These are phyloP conservation scores for Xylaria intraflava DNA, from an alignment of 495 filamentous ascomycete species.

Conservation along the genomic window DNA sequence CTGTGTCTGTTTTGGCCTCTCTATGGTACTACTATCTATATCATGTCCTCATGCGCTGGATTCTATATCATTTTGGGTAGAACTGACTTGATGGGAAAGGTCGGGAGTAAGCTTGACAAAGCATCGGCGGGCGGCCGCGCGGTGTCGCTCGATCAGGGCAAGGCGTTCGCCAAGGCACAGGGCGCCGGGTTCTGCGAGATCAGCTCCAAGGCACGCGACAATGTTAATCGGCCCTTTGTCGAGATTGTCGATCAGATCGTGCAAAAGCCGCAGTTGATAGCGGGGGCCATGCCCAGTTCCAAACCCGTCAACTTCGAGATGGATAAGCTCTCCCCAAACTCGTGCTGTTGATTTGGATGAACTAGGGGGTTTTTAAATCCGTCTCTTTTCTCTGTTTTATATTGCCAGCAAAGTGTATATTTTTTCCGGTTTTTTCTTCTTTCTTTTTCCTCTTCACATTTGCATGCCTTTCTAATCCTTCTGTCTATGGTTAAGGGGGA, in stretches of 20 bases:
- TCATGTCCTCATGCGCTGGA: background rate
- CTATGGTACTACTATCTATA: background rate
- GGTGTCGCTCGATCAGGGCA: conserved; percentile 47
- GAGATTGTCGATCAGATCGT: conserved; percentile 50
- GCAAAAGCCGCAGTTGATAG: conserved; percentile 36
- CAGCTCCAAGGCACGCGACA: conserved; percentile 49
- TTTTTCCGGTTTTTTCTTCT: background rate
- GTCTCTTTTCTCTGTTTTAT: background rate
- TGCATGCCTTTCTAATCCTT: background rate
- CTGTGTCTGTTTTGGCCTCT: background rate
- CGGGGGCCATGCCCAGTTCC: conserved; percentile 10
- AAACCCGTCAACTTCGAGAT: conserved; percentile 1
- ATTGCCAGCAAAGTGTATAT: background rate
- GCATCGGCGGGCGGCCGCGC: conserved; percentile 31
- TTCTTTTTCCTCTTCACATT: background rate
- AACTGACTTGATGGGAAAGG: conserved; percentile 20
- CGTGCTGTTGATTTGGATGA: conserved; percentile 16
- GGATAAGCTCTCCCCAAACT: conserved; percentile 2
- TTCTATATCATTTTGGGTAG: conserved; percentile 1
- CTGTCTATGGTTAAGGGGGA: conserved; percentile 5
- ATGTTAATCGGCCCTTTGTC: conserved; percentile 47
- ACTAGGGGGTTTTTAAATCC: background rate
- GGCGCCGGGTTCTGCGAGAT: conserved; percentile 49
- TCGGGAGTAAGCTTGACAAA: conserved; percentile 52
- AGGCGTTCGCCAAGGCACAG: conserved; percentile 42